A percentile compares a stretch with the other conserved stretches of the same genome.
These are phyloP conservation scores for Aspergillus uvarum DNA, from an alignment of 2,329 filamentous ascomycete species.

Conservation along the genomic window DNA sequence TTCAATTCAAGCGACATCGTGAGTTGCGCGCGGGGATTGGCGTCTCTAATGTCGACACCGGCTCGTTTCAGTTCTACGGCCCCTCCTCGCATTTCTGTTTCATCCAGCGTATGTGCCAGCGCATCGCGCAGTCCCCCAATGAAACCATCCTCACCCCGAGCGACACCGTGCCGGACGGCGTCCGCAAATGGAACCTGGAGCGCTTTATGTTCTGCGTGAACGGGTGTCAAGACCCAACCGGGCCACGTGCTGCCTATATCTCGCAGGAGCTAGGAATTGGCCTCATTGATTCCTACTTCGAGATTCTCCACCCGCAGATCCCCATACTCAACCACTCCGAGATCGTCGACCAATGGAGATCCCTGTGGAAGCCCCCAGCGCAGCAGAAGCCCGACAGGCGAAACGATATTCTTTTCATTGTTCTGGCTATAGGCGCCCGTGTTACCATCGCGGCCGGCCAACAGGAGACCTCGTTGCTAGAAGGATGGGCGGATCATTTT, in stretches of 20 bases:
- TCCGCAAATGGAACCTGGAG: constrained; percentile 1
- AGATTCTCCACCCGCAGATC: constrained; percentile 1
- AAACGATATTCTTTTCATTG: constrained; percentile 2
- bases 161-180: neutral
- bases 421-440: constrained; percentile 4
- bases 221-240: neutral
- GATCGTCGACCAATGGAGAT: neutral
- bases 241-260: too few relatives aligned
- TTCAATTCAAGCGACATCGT: neutral
- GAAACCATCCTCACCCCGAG: neutral
- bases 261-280: neutral
- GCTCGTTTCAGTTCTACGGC: constrained; percentile 12
- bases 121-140: neutral
- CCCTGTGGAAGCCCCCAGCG: neutral
- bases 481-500: constrained; percentile 6
- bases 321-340: neutral
- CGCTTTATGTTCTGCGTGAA: constrained; percentile 4
- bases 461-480: neutral
- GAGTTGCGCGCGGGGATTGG: constrained; percentile 10
- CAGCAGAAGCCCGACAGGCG: neutral
- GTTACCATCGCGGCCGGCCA: neutral
- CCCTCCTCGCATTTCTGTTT: constrained; percentile 14
- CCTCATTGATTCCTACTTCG: constrained; percentile 2
- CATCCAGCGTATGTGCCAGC: constrained; percentile 11
- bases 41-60: constrained; percentile 5